Evolutionary conservation across 805 yeast genomes (phyloP), one percentile per base, ranked within the genome.

Genomic region (Sugiyamaella mastotermitis): DNA sequence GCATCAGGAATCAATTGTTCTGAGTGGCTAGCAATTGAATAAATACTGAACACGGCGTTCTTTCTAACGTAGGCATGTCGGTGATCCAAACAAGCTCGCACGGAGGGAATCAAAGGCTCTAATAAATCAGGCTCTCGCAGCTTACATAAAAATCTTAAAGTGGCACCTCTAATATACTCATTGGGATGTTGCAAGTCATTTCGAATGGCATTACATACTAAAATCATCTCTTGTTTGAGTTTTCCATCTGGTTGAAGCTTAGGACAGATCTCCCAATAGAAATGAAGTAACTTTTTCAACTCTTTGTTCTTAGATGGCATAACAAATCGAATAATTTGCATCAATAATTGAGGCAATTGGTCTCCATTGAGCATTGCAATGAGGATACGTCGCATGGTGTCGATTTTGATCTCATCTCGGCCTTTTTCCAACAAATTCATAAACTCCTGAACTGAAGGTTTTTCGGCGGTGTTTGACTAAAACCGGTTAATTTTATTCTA

Each of bases 31-130:
- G 74, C 83, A 51, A 92, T 84, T 17, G 94, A 78, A 52, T 73
- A 76, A 42, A 92, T 76, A 29, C 97, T 95, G 62, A 90, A 81
- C 16, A 86, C 88, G 5, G 98, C 98, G 58, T 92, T 90, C 62
- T 92, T 92, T 59, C 99, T 80, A 46, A 92, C 98, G 56, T 94
- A 92, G 7, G 97, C 95, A 63, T 92, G 97, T 51, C 98, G 82
- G 64, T 92, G 96, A 50, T 85, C 95, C 52, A 94, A 69, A 66
- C 97, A 87, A 42, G 78, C 77, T 54, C 96, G 77, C 31, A 87
- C 88, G 29, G 92, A 80, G 21, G 97, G 96, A 29, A 92, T 92
- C 62, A 92, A 73, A 37, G 97, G 95, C 64, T 94, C 98, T 57
- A 92, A 72, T 48, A 92, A 73, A 61, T 92, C 98, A 2, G 94